Percentiles rank a stretch among this genome's conserved stretches.
Evolutionary conservation across 1,284 basidiomycete genomes (phyloP).

Genomic region (Leccinum fallax): DNA sequence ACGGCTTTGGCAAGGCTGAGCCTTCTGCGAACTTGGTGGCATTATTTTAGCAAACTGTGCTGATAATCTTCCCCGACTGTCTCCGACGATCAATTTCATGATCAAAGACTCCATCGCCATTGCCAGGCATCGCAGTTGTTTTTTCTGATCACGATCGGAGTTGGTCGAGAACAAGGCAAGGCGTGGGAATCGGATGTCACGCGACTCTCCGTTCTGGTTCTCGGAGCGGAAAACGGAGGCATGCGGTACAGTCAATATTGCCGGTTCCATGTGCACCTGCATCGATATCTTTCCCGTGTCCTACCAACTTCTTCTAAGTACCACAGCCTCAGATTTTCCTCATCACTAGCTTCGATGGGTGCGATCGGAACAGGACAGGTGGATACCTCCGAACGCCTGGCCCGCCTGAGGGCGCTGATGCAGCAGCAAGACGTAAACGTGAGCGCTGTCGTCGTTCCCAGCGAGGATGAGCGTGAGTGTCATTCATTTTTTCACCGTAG

Average conservation of each 20-base stretch:
- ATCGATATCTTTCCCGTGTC: constrained; percentile 28
- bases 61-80: background rate
- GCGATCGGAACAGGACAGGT: constrained; percentile 51
- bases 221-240: constrained; percentile 29
- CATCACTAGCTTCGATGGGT: constrained; percentile 28
- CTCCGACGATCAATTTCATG: background rate
- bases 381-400: constrained; percentile 62
- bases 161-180: no score
- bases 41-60: background rate
- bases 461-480: constrained; percentile 84
- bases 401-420: constrained; percentile 69
- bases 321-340: constrained; percentile 10
- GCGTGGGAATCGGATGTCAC: constrained; percentile 2
- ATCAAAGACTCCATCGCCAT: background rate
- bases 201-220: constrained; percentile 2
- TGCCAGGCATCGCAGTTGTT: no score
- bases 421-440: constrained; percentile 55
- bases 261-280: constrained; percentile 19
- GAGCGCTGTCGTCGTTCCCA: constrained; percentile 77
- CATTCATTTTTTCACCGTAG: background rate
- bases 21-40: background rate
- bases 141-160: no score
- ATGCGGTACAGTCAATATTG: constrained; percentile 29
- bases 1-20: constrained; percentile 1
- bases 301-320: constrained; percentile 6